Conservation (phyloP, 2,329 filamentous ascomycete species). For the Cladophialophora bantiana region DNA sequence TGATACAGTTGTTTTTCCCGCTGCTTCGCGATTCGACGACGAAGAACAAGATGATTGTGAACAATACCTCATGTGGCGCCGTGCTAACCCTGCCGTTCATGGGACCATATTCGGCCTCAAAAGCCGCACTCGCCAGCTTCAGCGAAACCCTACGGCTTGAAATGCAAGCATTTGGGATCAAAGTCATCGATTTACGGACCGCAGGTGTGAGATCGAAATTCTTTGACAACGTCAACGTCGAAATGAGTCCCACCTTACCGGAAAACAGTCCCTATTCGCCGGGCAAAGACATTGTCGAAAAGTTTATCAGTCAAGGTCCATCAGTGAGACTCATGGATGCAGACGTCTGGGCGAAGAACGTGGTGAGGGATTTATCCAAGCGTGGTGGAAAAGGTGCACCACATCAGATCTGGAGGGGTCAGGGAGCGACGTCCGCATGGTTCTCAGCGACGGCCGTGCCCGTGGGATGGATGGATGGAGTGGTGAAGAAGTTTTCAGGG, state of each 20-base stretch:
- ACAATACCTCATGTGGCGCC: conserved; percentile 40
- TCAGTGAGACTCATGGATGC: conserved; percentile 41
- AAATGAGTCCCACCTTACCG: conserved; percentile 54
- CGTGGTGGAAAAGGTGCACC: conserved; percentile 42
- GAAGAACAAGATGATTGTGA: conserved; percentile 41
- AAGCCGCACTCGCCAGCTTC: conserved; percentile 65
- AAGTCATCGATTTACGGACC: conserved; percentile 42
- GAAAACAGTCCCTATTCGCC: conserved; percentile 60
- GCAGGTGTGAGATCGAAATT: conserved; percentile 40
- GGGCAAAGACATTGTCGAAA: conserved; percentile 51
- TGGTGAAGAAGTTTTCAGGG: conserved; percentile 17
- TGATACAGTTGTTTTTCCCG: conserved; percentile 45
- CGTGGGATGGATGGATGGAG: conserved; percentile 15
- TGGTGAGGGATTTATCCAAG: conserved; percentile 63
- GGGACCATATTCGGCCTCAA: conserved; percentile 50
- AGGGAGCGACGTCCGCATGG: conserved; percentile 18
- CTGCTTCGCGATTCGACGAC: conserved; percentile 39
- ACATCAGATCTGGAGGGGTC: conserved; percentile 29
- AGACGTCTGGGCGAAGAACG: conserved; percentile 61
- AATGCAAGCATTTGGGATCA: conserved; percentile 44
- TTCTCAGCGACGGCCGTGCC: conserved; percentile 10
- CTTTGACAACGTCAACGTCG: conserved; percentile 47
- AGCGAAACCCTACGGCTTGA: conserved; percentile 56
- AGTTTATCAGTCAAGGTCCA: conserved; percentile 11
- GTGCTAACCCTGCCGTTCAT: conserved; percentile 43